phyloP scores from a whole-genome alignment of 2,329 filamentous ascomycete genomes.

The Colletotrichum spaethianum region DNA sequence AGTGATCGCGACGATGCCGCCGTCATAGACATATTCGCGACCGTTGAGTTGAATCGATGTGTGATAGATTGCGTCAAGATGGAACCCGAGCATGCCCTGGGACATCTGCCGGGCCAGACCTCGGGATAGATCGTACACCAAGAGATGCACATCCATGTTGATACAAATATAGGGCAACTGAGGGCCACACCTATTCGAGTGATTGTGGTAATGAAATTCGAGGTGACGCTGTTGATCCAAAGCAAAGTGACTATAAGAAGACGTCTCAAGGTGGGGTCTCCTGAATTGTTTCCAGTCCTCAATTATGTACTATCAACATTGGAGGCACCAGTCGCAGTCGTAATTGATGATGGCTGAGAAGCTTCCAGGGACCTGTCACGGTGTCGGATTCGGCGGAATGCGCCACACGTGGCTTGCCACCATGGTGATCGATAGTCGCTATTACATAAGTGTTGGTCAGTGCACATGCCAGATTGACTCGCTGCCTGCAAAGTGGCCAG shows the following conservation, averaged over 20 bases:
- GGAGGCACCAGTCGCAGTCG: conserved; percentile 37
- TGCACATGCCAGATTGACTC: not conserved
- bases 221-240: not conserved
- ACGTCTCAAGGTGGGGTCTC: not conserved
- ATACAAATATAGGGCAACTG: not conserved
- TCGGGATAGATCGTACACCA: conserved; percentile 84
- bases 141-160: conserved; percentile 81
- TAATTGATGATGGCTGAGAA: conserved; percentile 33
- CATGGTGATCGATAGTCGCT: not conserved
- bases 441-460: not conserved
- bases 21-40: conserved; percentile 93
- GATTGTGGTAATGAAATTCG: too few species aligned
- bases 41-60: conserved; percentile 88
- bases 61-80: conserved; percentile 94
- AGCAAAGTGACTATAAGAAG: not conserved
- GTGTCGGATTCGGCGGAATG: conserved; percentile 20
- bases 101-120: conserved; percentile 71
- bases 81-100: conserved; percentile 65
- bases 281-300: not conserved
- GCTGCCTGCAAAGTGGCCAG: not conserved
- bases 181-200: not conserved
- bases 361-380: conserved; percentile 26
- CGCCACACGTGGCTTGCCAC: conserved; percentile 34
- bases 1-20: conserved; percentile 84
- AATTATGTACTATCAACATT: not conserved